Evolutionary conservation across 192 early-diverging fungal genomes (phyloP).

Genomic region (Borealophlyctis nickersoniae): DNA sequence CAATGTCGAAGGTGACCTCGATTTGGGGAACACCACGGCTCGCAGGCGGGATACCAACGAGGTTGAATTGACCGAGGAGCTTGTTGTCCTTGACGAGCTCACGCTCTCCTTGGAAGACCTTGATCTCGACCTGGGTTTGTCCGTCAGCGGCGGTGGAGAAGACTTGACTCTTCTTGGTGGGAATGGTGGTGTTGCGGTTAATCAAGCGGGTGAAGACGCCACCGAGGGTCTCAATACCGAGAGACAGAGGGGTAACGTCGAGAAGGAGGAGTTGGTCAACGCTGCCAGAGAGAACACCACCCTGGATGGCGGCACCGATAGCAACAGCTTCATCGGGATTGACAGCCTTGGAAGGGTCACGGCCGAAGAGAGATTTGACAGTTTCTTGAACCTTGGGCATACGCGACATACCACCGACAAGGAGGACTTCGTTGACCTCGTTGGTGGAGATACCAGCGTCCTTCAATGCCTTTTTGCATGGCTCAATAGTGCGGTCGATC

Average conservation of each 20-base stretch:
- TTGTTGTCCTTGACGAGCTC: slow-evolving; percentile 97
- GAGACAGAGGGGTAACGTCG: slow-evolving; percentile 94
- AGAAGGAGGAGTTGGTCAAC: slow-evolving; percentile 92
- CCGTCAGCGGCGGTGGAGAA: slow-evolving; percentile 98
- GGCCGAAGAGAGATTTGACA: slow-evolving; percentile 84
- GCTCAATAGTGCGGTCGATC: slow-evolving; percentile 83
- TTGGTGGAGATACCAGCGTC: slow-evolving; percentile 80
- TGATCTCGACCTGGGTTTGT: slow-evolving; percentile 95
- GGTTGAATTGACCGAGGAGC: slow-evolving; percentile 94
- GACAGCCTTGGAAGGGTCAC: slow-evolving; percentile 90
- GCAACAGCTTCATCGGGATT: slow-evolving; percentile 99
- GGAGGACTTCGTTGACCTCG: slow-evolving; percentile 91
- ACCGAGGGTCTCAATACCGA: slow-evolving; percentile 97
- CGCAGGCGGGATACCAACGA: slow-evolving; percentile 89
- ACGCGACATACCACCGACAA: slow-evolving; percentile 98
- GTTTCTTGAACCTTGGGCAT: slow-evolving; percentile 95
- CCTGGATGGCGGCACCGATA: slow-evolving; percentile 96
- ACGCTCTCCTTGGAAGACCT: slow-evolving; percentile 97
- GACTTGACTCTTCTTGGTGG: slow-evolving; percentile 98
- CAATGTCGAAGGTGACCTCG: slow-evolving; percentile 90
- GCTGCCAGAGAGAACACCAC: slow-evolving; percentile 92
- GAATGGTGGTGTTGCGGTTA: slow-evolving; percentile 96
- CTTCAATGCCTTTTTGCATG: slow-evolving; percentile 95
- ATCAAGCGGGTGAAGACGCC: slow-evolving; percentile 97
- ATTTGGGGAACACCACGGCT: slow-evolving; percentile 96